Evolutionary conservation across 129 eudicot genomes (phyloP), one percentile per base, ranked within the genome.

Genomic region (Flaveria brownii): DNA sequence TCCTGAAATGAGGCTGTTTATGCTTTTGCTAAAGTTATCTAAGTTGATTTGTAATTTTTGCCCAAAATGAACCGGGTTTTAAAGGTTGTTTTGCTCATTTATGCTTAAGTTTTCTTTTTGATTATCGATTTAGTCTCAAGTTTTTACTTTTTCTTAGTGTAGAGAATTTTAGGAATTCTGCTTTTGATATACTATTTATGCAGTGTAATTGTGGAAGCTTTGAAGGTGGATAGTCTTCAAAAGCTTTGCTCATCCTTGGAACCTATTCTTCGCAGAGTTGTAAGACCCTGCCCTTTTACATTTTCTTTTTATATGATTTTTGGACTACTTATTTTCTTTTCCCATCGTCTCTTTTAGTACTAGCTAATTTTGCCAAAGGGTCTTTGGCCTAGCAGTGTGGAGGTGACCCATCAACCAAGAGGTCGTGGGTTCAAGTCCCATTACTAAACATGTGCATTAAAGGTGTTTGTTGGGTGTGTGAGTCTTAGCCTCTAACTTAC

Each of bases 241-340:
- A 91, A 88, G 88, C 98, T 93, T 69, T 92, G 96, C 83, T 92
- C 98, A 50, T 92, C 98, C 50, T 84, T 92, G 85, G 98, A 92
- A 80, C 98, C 98, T 68, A 86, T 92, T 86, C 98, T 92, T 51
- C 96, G 96, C 45, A 88, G 92, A 92, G 98, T 92, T 84, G 98
- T 92, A 90, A 88, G 88, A 71, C 61, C 1, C 63, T 30, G 12
- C 5, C 5, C 70, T 77, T 64, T 43, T 42, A 17, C 30, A 33
- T 65, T 57, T 67, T 5, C 13, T 3, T 17, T 65, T 72, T 8
- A 30, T 14, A 28, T 13, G 10, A 59, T 18, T 4, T 77, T 55
- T 22, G 15, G 50, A 10, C 23, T n/a, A 33, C 41, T 28, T 5
- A 14, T 68, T 20, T 46, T 6, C 23, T 18, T 28, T 62, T 62